A percentile compares a stretch with the other conserved stretches of the same genome.
phyloP scores from a whole-genome alignment of 2,329 filamentous ascomycete species.

The Metarhizium robertsii region DNA sequence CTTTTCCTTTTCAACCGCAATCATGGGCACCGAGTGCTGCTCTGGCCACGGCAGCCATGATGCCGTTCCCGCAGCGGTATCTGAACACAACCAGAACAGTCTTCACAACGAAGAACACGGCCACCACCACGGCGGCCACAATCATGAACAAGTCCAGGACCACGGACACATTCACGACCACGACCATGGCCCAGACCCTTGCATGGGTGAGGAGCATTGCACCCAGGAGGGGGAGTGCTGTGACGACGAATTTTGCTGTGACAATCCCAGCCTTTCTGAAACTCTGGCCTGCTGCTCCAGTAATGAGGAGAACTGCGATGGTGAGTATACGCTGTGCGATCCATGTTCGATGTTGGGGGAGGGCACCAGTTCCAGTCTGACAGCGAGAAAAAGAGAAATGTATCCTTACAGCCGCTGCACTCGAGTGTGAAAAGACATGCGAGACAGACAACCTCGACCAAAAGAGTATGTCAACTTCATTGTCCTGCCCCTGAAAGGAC shows the following conservation, averaged over 20 bases:
- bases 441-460: conserved; percentile 11
- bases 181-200: not conserved
- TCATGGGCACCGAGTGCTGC: conserved; percentile 9
- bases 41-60: conserved; percentile 1
- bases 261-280: conserved; percentile 7
- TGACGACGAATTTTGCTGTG: conserved; percentile 11
- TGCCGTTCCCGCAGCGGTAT: conserved; percentile 1
- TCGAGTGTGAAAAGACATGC: conserved; percentile 21
- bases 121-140: not conserved
- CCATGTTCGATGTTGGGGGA: not conserved
- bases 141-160: not conserved
- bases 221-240: conserved; percentile 7
- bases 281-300: conserved; percentile 16
- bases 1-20: not conserved
- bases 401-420: conserved; percentile 19
- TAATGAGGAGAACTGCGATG: conserved; percentile 17
- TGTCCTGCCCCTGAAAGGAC: not conserved
- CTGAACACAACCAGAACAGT: not conserved
- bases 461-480: conserved; percentile 13
- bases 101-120: not conserved
- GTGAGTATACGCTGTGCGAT: conserved; percentile 6
- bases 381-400: conserved; percentile 19
- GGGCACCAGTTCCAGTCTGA: conserved; percentile 1
- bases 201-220: not conserved
- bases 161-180: not conserved